Percentiles rank a stretch among this genome's conserved stretches.
phyloP scores from a whole-genome alignment of 148 eudicot species.

The Rhododendron mucronatum region DNA sequence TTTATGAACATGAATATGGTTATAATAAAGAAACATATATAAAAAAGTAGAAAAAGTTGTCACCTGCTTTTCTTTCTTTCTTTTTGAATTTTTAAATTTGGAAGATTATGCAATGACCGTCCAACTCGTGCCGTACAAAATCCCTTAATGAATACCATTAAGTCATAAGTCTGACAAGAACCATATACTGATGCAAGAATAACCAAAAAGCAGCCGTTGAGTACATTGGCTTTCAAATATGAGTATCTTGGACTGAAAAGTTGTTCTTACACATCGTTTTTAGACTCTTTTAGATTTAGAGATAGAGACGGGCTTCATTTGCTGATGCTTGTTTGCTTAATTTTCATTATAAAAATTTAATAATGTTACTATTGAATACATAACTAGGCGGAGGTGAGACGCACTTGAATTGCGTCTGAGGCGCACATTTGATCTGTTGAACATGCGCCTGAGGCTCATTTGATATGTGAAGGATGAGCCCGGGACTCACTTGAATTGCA shows the following conservation, averaged over 20 bases:
- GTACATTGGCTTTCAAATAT: neutral
- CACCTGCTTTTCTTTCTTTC: neutral
- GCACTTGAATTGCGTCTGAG: no score
- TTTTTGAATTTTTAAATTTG: neutral
- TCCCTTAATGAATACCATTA: neutral
- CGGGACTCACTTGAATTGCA: no score
- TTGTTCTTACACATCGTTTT: neutral
- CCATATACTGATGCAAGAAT: neutral
- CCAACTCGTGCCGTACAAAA: neutral
- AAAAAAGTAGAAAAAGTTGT: neutral
- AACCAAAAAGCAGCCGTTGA: neutral
- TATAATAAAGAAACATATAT: no score
- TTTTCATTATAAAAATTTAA: no score
- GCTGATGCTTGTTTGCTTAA: no score
- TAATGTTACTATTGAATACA: no score
- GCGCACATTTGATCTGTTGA: no score
- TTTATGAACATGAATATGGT: neutral
- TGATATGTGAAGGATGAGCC: no score
- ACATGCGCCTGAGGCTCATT: no score
- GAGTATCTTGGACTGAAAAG: slow-evolving; percentile 1
- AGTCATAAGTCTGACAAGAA: neutral
- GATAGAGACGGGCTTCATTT: no score
- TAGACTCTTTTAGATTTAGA: neutral
- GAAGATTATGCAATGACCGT: neutral
- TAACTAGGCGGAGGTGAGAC: no score